Evolutionary conservation across 2,329 filamentous ascomycete species (phyloP).

Genomic region (Ophiostoma montium): DNA sequence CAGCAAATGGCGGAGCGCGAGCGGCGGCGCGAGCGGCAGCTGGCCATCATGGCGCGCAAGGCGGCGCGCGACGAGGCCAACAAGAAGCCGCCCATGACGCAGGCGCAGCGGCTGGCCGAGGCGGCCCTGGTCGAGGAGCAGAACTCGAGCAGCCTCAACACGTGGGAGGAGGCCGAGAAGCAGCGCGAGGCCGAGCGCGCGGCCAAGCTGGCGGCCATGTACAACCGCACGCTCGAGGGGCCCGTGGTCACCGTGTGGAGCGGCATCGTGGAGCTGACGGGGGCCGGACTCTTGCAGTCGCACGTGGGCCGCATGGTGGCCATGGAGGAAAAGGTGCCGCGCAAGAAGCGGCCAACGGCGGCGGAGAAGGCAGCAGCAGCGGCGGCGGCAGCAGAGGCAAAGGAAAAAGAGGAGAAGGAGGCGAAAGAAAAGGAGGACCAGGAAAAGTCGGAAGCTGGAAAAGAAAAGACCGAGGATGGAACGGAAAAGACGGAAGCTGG

Average conservation of each 20-base stretch:
- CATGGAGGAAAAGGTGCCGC: conserved; percentile 42
- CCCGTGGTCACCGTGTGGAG: conserved; percentile 90
- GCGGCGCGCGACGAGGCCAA: conserved; percentile 57
- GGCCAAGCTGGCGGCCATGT: conserved; percentile 72
- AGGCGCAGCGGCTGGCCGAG: conserved; percentile 70
- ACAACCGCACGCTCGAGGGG: conserved; percentile 73
- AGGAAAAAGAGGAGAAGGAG: background rate
- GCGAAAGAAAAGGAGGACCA: background rate
- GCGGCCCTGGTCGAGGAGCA: conserved; percentile 70
- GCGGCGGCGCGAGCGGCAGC: conserved; percentile 53
- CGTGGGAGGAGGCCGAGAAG: conserved; percentile 90
- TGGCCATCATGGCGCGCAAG: conserved; percentile 52
- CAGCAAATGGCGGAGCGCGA: conserved; percentile 63
- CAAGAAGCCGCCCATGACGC: conserved; percentile 72
- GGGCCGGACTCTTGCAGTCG: conserved; percentile 54
- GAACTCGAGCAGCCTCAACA: conserved; percentile 80
- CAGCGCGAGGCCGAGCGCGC: conserved; percentile 71
- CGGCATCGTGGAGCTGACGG: conserved; percentile 63
- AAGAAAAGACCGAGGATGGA: background rate
- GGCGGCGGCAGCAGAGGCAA: background rate
- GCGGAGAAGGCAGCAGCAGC: conserved; percentile 13
- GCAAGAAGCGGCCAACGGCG: conserved; percentile 34
- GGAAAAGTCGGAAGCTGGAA: no score
- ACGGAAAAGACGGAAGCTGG: no score
- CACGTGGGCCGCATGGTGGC: conserved; percentile 52